Base-by-base conservation (phyloP, 768 basidiomycete genomes). In the Lactifluus pinguis region DNA sequence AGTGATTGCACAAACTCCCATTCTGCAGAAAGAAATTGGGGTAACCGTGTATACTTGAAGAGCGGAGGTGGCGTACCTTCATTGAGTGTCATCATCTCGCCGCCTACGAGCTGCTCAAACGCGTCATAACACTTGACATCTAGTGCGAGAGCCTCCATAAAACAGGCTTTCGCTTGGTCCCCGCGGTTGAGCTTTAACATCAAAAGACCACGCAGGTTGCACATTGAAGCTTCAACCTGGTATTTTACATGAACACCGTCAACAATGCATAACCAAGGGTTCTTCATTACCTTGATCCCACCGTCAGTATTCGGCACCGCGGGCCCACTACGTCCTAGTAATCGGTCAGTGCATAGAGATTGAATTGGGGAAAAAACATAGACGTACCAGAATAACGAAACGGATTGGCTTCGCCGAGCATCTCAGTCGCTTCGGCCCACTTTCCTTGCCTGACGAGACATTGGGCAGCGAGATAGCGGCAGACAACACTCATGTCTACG, bases 51-150 rank as follows among this genome's bases (percentile, higher is more conserved):
- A 6, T 36, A 39, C 36, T 54, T 49, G 11, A 56, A 3, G 53
- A 57, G 54, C n/a, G 42, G 62, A 56, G 54, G 29, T 19, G 19
- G 60, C 72, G n/a, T 48, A 91, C 95, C 95, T 83, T 99, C 97
- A 60, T 92, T 87, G 1, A 89, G 84, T 11, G 88, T 84, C 89
- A 99, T 92, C 92, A 98, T 95, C 70, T 95, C 92, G 2, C 92
- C 90, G 19, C 83, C 86, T 30, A 98, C 77, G 10, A 99, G 80
- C 63, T 93, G 89, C 61, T 90, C 86, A 69, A 97, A 98, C 2
- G 93, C 87, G 65, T 98, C 97, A 68, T 92, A 98, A 72, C 95
- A 98, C 73, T 97, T 97, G 38, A 98, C 92, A 66, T 99, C 97
- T 21, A 98, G 78, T 2, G 88, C 82, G 21, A 99, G 79, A 1